Conservation (phyloP, 2,329 filamentous ascomycete genomes). For the Diaporthe humulicola region DNA sequence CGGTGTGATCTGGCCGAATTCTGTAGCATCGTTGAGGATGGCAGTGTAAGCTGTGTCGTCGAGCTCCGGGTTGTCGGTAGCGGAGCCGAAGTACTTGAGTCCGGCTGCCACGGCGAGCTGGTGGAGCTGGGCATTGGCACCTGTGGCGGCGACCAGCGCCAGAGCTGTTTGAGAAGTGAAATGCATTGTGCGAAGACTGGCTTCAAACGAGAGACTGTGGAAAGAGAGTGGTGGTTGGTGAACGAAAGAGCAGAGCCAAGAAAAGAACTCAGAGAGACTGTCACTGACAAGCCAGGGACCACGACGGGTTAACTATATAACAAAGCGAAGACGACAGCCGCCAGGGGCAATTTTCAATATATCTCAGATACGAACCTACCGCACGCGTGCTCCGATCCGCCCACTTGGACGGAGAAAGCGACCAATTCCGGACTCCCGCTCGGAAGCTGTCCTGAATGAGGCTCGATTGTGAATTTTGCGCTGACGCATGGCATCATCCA, state of each 20-base stretch:
- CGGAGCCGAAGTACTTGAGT: conserved; percentile 74
- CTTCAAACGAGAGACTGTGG: conserved; percentile 34
- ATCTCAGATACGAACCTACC: conserved; percentile 28
- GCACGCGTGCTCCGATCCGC: not conserved
- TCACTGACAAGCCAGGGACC: not conserved
- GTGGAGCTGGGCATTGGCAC: conserved; percentile 55
- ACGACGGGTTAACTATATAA: not conserved
- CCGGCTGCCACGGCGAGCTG: conserved; percentile 68
- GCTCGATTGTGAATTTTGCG: not conserved
- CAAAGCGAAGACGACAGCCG: not conserved
- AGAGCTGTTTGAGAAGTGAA: conserved; percentile 37
- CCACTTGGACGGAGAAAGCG: conserved; percentile 25
- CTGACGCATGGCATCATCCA: conserved; percentile 21
- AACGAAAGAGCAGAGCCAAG: conserved; percentile 1
- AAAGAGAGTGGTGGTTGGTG: conserved; percentile 6
- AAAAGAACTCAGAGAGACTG: not conserved
- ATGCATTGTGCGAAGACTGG: conserved; percentile 38
- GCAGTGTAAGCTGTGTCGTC: conserved; percentile 66
- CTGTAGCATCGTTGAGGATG: conserved; percentile 66
- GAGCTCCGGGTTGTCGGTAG: conserved; percentile 70
- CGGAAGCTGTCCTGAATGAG: not conserved
- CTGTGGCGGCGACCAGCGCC: conserved; percentile 40
- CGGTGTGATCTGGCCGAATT: conserved; percentile 76
- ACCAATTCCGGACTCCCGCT: conserved; percentile 14
- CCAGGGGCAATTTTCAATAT: conserved; percentile 24